Conservation (phyloP, 805 yeast genomes). For the Ogataea degrootiae region DNA sequence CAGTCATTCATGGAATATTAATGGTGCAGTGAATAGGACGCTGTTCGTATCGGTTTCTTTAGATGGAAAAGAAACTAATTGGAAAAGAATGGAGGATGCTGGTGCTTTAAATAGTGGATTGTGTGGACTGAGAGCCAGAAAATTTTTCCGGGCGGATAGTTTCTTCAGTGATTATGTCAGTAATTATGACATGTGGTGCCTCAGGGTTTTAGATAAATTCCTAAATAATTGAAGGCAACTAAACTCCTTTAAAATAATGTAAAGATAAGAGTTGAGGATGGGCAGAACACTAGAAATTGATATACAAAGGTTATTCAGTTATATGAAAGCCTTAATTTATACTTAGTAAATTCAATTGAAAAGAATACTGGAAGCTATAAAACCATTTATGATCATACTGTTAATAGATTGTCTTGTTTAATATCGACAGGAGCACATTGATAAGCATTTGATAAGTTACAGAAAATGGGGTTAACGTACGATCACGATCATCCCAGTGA, state of each 20-base stretch:
- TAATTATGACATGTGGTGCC: not conserved
- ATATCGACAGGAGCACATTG: no score
- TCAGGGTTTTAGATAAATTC: not conserved
- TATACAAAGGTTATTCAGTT: no score
- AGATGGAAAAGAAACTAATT: conserved; percentile 14
- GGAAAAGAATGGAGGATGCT: not conserved
- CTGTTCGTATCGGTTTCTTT: conserved; percentile 33
- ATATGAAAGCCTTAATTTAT: no score
- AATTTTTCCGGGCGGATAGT: not conserved
- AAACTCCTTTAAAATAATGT: no score
- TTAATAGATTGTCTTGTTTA: no score
- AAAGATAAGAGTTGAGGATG: no score
- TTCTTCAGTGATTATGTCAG: not conserved
- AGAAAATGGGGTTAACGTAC: conserved; percentile 1
- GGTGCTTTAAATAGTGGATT: not conserved
- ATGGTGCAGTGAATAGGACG: conserved; percentile 43
- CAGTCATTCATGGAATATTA: conserved; percentile 32
- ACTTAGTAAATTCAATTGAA: no score
- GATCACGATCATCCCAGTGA: not conserved
- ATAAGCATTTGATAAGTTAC: not conserved
- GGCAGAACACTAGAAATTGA: no score
- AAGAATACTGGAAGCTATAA: no score
- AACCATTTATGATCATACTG: no score
- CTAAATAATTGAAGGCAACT: not conserved
- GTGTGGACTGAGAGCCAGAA: not conserved